Percentiles rank a stretch among this genome's conserved stretches.
Evolutionary conservation across 2,329 filamentous ascomycete genomes (phyloP).

Genomic region (Fusarium transvaalense): DNA sequence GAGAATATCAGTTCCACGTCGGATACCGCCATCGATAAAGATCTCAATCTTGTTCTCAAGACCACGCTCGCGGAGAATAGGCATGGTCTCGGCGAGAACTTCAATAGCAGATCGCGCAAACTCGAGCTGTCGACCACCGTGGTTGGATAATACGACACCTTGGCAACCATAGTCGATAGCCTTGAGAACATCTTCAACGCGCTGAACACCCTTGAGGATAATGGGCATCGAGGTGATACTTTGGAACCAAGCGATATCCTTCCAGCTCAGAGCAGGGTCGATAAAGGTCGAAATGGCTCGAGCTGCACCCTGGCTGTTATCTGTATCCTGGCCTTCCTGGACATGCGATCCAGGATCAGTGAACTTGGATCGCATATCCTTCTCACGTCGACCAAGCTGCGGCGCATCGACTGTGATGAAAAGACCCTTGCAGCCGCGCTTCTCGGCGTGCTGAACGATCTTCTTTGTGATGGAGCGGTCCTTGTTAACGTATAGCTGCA

Average conservation of each 20-base stretch:
- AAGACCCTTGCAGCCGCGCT: conserved; percentile 90
- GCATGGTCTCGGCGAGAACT: conserved; percentile 93
- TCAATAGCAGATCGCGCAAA: conserved; percentile 91
- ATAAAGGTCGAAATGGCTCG: conserved; percentile 97
- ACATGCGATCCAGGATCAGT: conserved; percentile 85
- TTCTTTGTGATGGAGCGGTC: conserved; percentile 89
- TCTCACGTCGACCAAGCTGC: conserved; percentile 93
- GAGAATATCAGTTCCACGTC: conserved; percentile 91
- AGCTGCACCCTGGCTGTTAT: conserved; percentile 91
- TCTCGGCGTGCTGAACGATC: conserved; percentile 93
- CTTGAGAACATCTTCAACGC: conserved; percentile 91
- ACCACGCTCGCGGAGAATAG: conserved; percentile 79
- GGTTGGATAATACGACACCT: conserved; percentile 94
- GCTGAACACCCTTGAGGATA: conserved; percentile 94
- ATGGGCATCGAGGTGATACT: conserved; percentile 95
- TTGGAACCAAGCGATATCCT: conserved; percentile 93
- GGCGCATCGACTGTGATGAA: conserved; percentile 99
- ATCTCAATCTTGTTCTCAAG: conserved; percentile 85
- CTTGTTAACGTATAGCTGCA: conserved; percentile 98
- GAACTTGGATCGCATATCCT: conserved; percentile 97
- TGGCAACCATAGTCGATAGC: conserved; percentile 87
- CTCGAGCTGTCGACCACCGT: conserved; percentile 94
- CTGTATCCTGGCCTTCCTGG: conserved; percentile 80
- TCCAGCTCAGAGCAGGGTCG: conserved; percentile 93
- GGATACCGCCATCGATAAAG: conserved; percentile 90